Evolutionary conservation across 139 green algal genomes (phyloP).

Genomic region (Haematococcus lacustris): DNA sequence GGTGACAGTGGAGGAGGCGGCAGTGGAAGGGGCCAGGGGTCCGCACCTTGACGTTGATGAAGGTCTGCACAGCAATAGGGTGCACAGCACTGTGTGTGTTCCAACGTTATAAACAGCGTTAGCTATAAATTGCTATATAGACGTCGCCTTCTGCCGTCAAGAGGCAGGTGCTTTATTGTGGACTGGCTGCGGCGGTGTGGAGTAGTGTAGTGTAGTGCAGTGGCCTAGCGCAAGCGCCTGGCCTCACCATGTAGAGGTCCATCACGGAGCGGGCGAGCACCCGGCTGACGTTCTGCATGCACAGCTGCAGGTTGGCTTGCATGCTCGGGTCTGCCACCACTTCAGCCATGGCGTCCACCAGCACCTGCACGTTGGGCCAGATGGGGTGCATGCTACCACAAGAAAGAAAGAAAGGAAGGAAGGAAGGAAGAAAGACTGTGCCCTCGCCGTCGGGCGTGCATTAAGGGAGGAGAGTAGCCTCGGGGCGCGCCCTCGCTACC

Average conservation of each 20-base stretch:
- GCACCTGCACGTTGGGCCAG: background rate
- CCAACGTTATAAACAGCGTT: background rate
- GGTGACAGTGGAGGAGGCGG: background rate
- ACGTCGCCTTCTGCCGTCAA: background rate
- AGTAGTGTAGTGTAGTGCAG: background rate
- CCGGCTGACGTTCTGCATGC: background rate
- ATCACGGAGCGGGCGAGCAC: background rate
- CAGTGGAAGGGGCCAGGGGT: background rate
- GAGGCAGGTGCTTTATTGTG: background rate
- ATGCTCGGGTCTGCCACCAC: background rate
- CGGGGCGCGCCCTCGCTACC: background rate
- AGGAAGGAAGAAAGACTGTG: too few species aligned
- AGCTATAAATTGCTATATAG: background rate
- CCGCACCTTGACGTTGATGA: background rate
- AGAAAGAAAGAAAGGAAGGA: too few species aligned
- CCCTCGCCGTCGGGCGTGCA: background rate
- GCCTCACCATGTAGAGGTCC: background rate
- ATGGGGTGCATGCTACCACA: background rate
- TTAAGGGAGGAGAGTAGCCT: background rate
- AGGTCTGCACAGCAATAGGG: background rate
- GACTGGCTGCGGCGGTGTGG: background rate
- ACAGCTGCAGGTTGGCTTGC: background rate
- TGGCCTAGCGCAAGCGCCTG: background rate
- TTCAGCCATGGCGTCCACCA: background rate
- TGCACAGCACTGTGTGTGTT: background rate